Base-by-base conservation (phyloP, 1,139 yeast species). In the Yamadazyma sp. region DNA sequence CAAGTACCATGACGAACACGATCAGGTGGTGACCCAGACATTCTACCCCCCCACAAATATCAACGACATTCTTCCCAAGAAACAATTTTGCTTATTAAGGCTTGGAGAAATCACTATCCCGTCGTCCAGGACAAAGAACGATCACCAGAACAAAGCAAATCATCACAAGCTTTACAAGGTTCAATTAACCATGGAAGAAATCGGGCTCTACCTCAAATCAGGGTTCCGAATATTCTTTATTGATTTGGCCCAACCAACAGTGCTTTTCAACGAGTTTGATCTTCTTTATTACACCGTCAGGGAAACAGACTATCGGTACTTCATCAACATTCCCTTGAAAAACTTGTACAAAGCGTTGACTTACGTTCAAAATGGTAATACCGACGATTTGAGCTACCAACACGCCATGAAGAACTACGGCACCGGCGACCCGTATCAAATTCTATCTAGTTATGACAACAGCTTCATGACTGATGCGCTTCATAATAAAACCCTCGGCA, bases 31-130 rank as follows among this genome's bases (percentile, higher is more conserved):
- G 2, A 45, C 61, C 8, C 64, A 70, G 38, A 64, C 71, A 2
- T 78, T 68, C 45, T 78, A 69, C 48, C 82, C 84, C 0, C 81
- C 86, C 0, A 64, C 77, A 0, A 75, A 78, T 47, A 74, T 81
- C 31, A 73, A 72, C 41, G 85, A 80, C 20, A 64, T 80, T 27
- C 59, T 80, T 18, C 85, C 86, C 3, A 70, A 70, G 39, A 64
- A 69, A 28, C 73, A 70, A 46, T 70, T 79, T 47, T 68, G 80
- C 34, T 62, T 78, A 37, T 53, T 81, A 28, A 73, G 76, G 47
- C 49, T 80, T 18, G 86, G 85, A 0, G 68, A 64, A 37, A 76
- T 81, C 47, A 50, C 40, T 2, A 47, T 62, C 2, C 63, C 63
- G 6, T 36, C 41, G 24, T 27, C 43, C 3, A 34, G 40, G 21